Evolutionary conservation across 2,329 filamentous ascomycete species (phyloP), one percentile per base, ranked within the genome.

Genomic region (Penicillium sp.): DNA sequence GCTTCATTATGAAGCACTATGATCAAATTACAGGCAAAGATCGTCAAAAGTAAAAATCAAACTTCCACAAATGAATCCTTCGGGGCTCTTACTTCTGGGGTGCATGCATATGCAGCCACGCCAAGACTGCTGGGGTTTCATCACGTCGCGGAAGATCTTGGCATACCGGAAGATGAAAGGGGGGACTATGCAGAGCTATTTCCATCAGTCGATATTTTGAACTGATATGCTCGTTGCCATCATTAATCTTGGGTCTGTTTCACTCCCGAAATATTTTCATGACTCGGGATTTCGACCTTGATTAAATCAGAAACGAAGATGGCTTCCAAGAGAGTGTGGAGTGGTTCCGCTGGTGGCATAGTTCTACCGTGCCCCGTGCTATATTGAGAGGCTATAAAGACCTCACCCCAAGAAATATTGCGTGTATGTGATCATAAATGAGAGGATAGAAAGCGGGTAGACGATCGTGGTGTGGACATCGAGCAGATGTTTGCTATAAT

Each of bases 101-200:
- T 56, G 37, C 44, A 50, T 42, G 37, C 51, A 54, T 54, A 33
- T 51, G 26, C 45, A n/a, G 44, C 37, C 22, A 17, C 17, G 61
- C 60, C 60, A 68, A 65, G 64, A 15, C 17, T 26, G n/a, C 35
- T 24, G 53, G n/a, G 37, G 59, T 66, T 66, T 66, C 61, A 59
- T 28, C 9, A 15, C 22, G n/a, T 37, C 24, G 5, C 19, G 12
- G 10, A 24, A 12, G 33, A 44, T 59, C 64, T 66, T 67, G 64
- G 64, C 62, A n/a, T n/a, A 55, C 28, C 13, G 22, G 28, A n/a
- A 26, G n/a, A 45, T 61, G 33, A 50, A 63, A 63, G 35, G 58
- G 42, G 33, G 42, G 12, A 38, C 44, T 24, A 35, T 24, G 37
- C 24, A 17, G 28, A 35, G n/a, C 35, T 38, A 56, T 55, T 65